A percentile compares a stretch with the other conserved stretches of the same genome.
Conservation (phyloP, 2,329 filamentous ascomycete species). For the Pseudogymnoascus sp. region DNA sequence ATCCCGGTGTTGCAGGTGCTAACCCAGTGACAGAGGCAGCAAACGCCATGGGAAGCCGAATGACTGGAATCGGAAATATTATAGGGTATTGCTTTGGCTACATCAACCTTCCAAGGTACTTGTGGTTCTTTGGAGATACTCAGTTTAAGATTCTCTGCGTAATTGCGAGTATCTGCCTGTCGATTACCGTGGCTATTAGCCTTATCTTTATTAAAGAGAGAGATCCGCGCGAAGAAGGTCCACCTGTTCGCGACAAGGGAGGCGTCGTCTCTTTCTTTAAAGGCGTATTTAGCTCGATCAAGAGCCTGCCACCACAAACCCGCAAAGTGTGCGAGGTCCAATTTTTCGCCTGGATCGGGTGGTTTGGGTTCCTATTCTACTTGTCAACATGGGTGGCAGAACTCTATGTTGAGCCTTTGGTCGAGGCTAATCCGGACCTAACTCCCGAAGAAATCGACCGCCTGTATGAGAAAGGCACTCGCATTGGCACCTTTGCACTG, state of each 20-base stretch:
- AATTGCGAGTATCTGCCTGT: slow-evolving; percentile 69
- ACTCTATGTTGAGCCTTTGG: slow-evolving; percentile 78
- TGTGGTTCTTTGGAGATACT: slow-evolving; percentile 75
- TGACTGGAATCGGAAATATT: slow-evolving; percentile 84
- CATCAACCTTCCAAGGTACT: slow-evolving; percentile 61
- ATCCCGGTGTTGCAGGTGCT: background rate
- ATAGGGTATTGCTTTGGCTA: slow-evolving; percentile 84
- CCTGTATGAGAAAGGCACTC: slow-evolving; percentile 76
- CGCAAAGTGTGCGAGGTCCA: slow-evolving; percentile 73
- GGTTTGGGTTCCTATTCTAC: slow-evolving; percentile 94
- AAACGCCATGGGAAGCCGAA: slow-evolving; percentile 87
- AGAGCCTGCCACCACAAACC: slow-evolving; percentile 72
- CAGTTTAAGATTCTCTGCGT: slow-evolving; percentile 92
- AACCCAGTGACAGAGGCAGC: slow-evolving; percentile 53
- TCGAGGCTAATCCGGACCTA: slow-evolving; percentile 71
- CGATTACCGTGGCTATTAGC: slow-evolving; percentile 61
- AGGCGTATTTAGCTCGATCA: slow-evolving; percentile 67
- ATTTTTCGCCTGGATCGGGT: slow-evolving; percentile 86
- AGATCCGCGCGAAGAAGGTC: slow-evolving; percentile 66
- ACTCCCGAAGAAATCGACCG: slow-evolving; percentile 65
- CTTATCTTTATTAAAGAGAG: slow-evolving; percentile 64
- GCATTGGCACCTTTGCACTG: slow-evolving; percentile 81
- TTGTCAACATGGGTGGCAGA: slow-evolving; percentile 90
- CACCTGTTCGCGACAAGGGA: slow-evolving; percentile 48
- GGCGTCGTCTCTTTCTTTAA: slow-evolving; percentile 74